phyloP scores from a whole-genome alignment of 2,329 filamentous ascomycete species.

The Aspergillus sclerotialis region DNA sequence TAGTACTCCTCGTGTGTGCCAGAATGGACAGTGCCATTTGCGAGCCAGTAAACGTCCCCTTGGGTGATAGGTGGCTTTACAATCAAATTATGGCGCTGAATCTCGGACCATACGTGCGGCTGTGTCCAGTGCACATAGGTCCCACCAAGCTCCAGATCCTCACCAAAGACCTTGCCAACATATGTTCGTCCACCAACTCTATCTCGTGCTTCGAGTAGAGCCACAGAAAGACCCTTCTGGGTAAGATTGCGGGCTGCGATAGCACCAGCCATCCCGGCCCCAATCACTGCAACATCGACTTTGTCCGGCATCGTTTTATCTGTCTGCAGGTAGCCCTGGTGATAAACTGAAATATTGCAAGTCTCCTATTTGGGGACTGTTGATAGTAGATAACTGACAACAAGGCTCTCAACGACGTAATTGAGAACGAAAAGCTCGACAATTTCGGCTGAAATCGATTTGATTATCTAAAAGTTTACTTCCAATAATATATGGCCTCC shows the following conservation, averaged over 20 bases:
- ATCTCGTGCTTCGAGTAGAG: slow-evolving; percentile 34
- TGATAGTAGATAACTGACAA: too few relatives aligned
- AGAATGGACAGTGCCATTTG: slow-evolving; percentile 4
- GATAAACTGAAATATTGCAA: too few relatives aligned
- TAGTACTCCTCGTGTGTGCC: slow-evolving; percentile 1
- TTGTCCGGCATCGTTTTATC: too few relatives aligned
- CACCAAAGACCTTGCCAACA: slow-evolving; percentile 27
- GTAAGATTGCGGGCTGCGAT: slow-evolving; percentile 24
- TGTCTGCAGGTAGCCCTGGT: too few relatives aligned
- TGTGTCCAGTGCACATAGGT: slow-evolving; percentile 35
- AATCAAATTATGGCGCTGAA: slow-evolving; percentile 12
- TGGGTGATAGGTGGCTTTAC: slow-evolving; percentile 1
- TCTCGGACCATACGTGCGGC: slow-evolving; percentile 22
- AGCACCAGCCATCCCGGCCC: slow-evolving; percentile 26
- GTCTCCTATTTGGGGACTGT: too few relatives aligned
- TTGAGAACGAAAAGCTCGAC: too few relatives aligned
- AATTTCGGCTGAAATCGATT: too few relatives aligned
- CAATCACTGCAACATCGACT: slow-evolving; percentile 28
- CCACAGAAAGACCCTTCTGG: slow-evolving; percentile 10
- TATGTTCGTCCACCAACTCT: slow-evolving; percentile 39
- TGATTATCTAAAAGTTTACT: too few relatives aligned
- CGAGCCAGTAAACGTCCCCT: slow-evolving; percentile 1
- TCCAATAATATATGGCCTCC: too few relatives aligned
- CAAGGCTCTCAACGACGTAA: too few relatives aligned
- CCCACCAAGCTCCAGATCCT: slow-evolving; percentile 36